These are phyloP conservation scores for Trichoderma gracile DNA, from an alignment of 2,329 filamentous ascomycete genomes.

Conservation along the genomic window DNA sequence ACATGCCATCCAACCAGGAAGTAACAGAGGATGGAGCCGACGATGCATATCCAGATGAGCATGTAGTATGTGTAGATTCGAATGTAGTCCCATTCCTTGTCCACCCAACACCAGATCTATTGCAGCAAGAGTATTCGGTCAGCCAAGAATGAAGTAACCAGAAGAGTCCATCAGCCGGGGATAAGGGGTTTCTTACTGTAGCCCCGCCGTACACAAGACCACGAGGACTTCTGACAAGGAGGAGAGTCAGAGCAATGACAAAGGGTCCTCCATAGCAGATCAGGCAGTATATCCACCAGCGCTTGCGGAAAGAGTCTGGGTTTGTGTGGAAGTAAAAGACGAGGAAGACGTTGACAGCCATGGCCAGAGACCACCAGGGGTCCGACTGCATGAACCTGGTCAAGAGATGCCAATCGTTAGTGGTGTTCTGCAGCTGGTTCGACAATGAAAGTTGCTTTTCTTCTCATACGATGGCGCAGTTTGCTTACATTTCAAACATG, in stretches of 20 bases:
- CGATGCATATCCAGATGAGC: conserved; percentile 61
- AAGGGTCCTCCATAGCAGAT: conserved; percentile 73
- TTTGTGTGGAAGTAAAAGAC: conserved; percentile 62
- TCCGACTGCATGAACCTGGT: conserved; percentile 75
- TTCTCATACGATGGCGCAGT: background rate
- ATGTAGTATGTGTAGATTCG: conserved; percentile 64
- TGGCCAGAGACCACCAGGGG: conserved; percentile 75
- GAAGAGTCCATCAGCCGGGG: background rate
- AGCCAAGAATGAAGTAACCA: background rate
- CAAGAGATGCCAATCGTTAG: background rate
- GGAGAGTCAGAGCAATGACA: conserved; percentile 64
- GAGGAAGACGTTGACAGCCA: conserved; percentile 80
- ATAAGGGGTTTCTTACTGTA: conserved; percentile 44
- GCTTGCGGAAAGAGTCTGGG: conserved; percentile 68
- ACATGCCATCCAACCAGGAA: conserved; percentile 60
- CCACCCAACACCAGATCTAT: conserved; percentile 65
- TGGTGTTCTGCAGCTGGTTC: too few species aligned
- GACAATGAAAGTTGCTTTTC: too few species aligned
- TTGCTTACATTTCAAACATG: conserved; percentile 65
- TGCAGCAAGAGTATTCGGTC: background rate
- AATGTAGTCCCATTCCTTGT: conserved; percentile 53
- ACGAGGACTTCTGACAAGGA: conserved; percentile 53
- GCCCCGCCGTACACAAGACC: conserved; percentile 57
- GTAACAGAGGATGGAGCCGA: conserved; percentile 57
- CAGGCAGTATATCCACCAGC: conserved; percentile 69